These are phyloP conservation scores for Fonsecaea multimorphosa DNA, from an alignment of 2,329 filamentous ascomycete genomes.

Conservation along the genomic window DNA sequence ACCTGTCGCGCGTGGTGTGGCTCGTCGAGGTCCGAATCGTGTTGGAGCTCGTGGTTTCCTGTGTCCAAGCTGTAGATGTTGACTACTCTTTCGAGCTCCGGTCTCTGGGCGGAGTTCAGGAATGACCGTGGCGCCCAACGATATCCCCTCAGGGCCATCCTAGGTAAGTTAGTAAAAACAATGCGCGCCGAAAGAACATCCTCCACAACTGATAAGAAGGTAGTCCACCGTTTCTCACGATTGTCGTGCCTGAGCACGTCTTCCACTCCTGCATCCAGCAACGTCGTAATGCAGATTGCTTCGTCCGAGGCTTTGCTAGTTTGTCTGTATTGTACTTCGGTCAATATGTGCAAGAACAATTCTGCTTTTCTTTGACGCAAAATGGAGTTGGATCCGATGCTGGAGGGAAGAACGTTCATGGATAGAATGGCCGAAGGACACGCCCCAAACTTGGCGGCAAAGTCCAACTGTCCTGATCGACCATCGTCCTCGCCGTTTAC, in stretches of 20 bases:
- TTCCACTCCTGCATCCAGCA: neutral
- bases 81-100: neutral
- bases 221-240: neutral
- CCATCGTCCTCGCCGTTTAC: neutral
- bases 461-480: neutral
- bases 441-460: neutral
- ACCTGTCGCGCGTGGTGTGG: neutral
- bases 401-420: neutral
- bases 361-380: neutral
- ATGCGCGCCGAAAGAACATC: neutral
- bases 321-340: neutral
- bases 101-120: neutral
- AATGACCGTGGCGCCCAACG: neutral
- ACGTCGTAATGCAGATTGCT: neutral
- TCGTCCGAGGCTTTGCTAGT: constrained; percentile 2
- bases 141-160: neutral
- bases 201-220: neutral
- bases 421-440: neutral
- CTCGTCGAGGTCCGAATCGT: neutral
- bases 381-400: neutral
- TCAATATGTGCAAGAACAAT: neutral
- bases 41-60: neutral
- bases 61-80: neutral
- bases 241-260: neutral
- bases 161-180: neutral